These are phyloP conservation scores for Tricholoma furcatifolium DNA, from an alignment of 768 basidiomycete species.

Conservation along the genomic window DNA sequence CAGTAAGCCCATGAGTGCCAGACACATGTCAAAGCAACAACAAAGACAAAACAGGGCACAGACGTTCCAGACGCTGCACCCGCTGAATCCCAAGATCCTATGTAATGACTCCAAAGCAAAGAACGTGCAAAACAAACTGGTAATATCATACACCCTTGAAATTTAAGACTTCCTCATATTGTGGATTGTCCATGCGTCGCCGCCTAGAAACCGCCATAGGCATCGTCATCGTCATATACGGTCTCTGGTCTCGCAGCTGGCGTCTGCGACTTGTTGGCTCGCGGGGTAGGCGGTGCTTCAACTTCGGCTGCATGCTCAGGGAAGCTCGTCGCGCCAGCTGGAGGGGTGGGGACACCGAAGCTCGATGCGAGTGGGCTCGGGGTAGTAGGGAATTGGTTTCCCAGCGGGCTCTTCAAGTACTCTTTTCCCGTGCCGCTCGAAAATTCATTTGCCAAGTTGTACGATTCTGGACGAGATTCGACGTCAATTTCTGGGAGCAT, in stretches of 20 bases:
- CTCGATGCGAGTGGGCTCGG: constrained; percentile 41
- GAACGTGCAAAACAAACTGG: not conserved
- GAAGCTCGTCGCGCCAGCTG: constrained; percentile 10
- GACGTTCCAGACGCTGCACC: constrained; percentile 7
- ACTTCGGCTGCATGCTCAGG: constrained; percentile 5
- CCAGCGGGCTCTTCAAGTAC: constrained; percentile 20
- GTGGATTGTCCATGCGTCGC: not conserved
- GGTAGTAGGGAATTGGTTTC: constrained; percentile 33
- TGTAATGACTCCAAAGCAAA: not conserved
- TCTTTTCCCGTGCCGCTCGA: constrained; percentile 10
- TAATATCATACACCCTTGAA: constrained; percentile 6
- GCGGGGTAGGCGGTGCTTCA: constrained; percentile 5
- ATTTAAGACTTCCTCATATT: not conserved
- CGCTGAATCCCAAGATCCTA: not conserved
- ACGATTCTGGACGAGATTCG: constrained; percentile 31
- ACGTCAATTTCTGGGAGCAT: constrained; percentile 52
- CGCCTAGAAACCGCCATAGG: constrained; percentile 21
- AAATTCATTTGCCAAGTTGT: constrained; percentile 14
- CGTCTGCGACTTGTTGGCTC: constrained; percentile 2
- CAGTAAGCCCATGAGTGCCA: not conserved
- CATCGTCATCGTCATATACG: constrained; percentile 21
- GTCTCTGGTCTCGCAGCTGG: constrained; percentile 19
- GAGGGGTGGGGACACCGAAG: constrained; percentile 18
- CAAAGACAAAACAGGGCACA: constrained; percentile 1
- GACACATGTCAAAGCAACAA: not conserved